These are phyloP conservation scores for Coprinopsis marcescibilis DNA, from an alignment of 768 basidiomycete species.

Conservation along the genomic window DNA sequence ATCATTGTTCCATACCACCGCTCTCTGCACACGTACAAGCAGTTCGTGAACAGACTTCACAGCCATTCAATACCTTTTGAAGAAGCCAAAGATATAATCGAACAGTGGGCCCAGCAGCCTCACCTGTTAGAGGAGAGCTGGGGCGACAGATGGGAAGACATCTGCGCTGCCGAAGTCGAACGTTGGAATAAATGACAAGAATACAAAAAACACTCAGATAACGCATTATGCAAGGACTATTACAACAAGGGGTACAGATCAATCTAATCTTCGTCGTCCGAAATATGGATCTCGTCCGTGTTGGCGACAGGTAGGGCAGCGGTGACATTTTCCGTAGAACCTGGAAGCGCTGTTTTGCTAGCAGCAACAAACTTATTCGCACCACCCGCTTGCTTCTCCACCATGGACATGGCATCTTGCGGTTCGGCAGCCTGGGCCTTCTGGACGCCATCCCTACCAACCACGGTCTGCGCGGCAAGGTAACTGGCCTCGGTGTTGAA, in stretches of 20 bases:
- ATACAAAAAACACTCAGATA: slow-evolving; percentile 1
- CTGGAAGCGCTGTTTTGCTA: slow-evolving; percentile 44
- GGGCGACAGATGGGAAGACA: slow-evolving; percentile 71
- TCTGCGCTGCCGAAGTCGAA: slow-evolving; percentile 73
- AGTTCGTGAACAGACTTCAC: slow-evolving; percentile 52
- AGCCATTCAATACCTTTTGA: slow-evolving; percentile 68
- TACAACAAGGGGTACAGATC: slow-evolving; percentile 12
- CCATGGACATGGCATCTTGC: slow-evolving; percentile 72
- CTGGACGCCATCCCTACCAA: slow-evolving; percentile 54
- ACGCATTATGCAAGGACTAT: slow-evolving; percentile 11
- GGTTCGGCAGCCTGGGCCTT: slow-evolving; percentile 37
- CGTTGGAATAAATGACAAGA: slow-evolving; percentile 45
- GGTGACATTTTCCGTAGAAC: slow-evolving; percentile 26
- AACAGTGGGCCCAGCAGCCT: slow-evolving; percentile 66
- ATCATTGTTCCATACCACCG: slow-evolving; percentile 64
- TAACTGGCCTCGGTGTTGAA: slow-evolving; percentile 98
- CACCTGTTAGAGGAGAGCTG: slow-evolving; percentile 64
- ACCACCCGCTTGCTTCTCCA: slow-evolving; percentile 54
- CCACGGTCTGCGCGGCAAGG: slow-evolving; percentile 84
- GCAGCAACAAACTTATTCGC: slow-evolving; percentile 74
- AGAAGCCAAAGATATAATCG: slow-evolving; percentile 53
- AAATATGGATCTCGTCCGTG: slow-evolving; percentile 83
- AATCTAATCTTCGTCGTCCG: slow-evolving; percentile 69
- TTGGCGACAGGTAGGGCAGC: slow-evolving; percentile 42
- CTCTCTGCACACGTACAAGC: slow-evolving; percentile 50